phyloP scores from a whole-genome alignment of 306 rosid species.

The Glycine latifolia region DNA sequence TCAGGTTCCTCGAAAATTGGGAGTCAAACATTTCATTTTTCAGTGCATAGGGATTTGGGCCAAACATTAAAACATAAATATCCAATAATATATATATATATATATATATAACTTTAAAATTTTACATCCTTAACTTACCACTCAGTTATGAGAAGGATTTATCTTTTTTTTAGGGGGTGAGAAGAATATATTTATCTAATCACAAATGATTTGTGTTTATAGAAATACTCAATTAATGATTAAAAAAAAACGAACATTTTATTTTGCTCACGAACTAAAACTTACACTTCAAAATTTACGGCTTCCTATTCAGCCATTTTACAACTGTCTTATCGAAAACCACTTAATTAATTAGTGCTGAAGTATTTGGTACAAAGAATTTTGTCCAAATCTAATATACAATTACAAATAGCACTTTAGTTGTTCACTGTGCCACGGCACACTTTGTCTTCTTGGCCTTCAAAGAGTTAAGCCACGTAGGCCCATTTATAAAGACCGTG shows the following conservation, averaged over 20 bases:
- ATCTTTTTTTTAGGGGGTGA: too few species aligned
- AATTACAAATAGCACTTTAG: not conserved
- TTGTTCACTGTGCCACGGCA: not conserved
- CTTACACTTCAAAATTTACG: not conserved
- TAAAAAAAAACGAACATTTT: not conserved
- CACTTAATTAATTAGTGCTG: slow-evolving; percentile 29
- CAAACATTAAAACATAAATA: too few species aligned
- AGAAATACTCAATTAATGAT: not conserved
- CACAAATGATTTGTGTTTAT: not conserved
- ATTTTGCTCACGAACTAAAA: not conserved
- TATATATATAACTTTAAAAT: too few species aligned
- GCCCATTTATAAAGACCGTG: not conserved
- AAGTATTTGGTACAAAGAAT: slow-evolving; percentile 7
- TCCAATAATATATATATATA: too few species aligned
- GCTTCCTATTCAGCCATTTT: not conserved
- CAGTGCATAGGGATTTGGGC: too few species aligned
- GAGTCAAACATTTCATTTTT: too few species aligned
- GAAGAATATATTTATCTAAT: not conserved
- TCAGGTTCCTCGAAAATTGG: too few species aligned
- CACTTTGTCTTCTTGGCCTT: not conserved
- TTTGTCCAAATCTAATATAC: slow-evolving; percentile 6
- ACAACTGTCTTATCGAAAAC: slow-evolving; percentile 14
- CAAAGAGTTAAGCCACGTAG: not conserved
- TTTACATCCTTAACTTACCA: not conserved
- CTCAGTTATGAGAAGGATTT: not conserved